Evolutionary conservation across 352 stramenopile species (phyloP), one percentile per base, ranked within the genome.

Genomic region (Phytophthora capsici): DNA sequence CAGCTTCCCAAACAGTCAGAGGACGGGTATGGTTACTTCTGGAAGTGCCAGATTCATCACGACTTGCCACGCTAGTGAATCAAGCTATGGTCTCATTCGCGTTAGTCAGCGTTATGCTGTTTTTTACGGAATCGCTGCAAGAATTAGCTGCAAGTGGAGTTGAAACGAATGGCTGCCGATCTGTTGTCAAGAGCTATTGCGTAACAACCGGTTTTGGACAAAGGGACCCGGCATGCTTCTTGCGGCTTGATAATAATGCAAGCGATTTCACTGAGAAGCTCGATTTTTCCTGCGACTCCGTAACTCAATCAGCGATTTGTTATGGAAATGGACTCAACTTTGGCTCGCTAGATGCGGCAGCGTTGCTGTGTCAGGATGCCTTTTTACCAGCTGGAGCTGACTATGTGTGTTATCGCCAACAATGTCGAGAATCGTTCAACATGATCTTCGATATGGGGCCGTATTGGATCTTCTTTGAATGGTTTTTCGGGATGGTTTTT

Each of bases 401-500:
- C 9, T 26, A 77, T 2, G 83, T 92, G 25, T 92, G 83, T 53
- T 77, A 80, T 38, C 66, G 73, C 0, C 76, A 80, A 38, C 79
- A 88, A 49, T 92, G 83, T 56, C 38, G 43, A 43, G 22, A 22
- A 48, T 53, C 52, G 13, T 5, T 52, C 23, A 75, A 70, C 12
- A 74, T 76, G 34, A 58, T 86, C 13, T 47, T 85, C 38, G 74
- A 90, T 48, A 92, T 94, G 86, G 71, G 77, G 17, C 74, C 75
- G 13, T 82, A 89, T 34, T 94, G 86, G 86, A 86, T 92, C 47
- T 91, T 86, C 55, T 80, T 92, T 32, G 86, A 94, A 44, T 90
- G 71, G 73, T 68, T 64, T 6, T 91, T 93, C 38, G 84, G 82
- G 0, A 44, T 84, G 4, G 26, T 65, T 4, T 94, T 94, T 52